phyloP scores from a whole-genome alignment of 2,329 filamentous ascomycete genomes.

The Paecilomyces fulvus region DNA sequence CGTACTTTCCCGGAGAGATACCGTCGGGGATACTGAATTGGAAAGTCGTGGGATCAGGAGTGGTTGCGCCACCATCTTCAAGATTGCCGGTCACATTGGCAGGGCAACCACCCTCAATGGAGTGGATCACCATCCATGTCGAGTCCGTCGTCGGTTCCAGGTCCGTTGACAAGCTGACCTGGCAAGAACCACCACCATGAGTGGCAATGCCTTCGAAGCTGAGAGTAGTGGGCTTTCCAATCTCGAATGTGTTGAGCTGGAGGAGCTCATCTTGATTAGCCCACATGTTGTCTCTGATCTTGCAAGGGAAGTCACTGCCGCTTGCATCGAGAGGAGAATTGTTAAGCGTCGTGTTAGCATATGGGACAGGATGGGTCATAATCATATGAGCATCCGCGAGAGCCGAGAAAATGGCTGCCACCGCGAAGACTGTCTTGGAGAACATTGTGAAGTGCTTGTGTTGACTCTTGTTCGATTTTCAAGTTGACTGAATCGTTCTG shows the following conservation, averaged over 20 bases:
- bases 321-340: conserved; percentile 56
- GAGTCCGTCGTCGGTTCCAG: conserved; percentile 55
- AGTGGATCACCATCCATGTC: conserved; percentile 83
- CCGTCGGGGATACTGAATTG: conserved; percentile 63
- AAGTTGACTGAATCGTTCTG: conserved; percentile 14
- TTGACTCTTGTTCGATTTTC: conserved; percentile 11
- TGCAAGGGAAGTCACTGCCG: conserved; percentile 77
- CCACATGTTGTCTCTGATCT: conserved; percentile 43
- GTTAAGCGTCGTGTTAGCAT: conserved; percentile 38
- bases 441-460: conserved; percentile 19
- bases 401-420: conserved; percentile 44
- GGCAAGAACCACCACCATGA: conserved; percentile 89
- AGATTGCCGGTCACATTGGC: conserved; percentile 53
- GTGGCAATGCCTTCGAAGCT: conserved; percentile 63
- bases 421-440: conserved; percentile 17
- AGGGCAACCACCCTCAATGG: conserved; percentile 78
- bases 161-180: conserved; percentile 78
- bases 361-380: conserved; percentile 62
- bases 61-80: conserved; percentile 34
- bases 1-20: conserved; percentile 67
- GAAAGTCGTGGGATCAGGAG: conserved; percentile 49
- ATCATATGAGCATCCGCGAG: conserved; percentile 66
- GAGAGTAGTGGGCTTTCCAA: conserved; percentile 56
- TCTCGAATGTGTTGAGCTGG: conserved; percentile 51
- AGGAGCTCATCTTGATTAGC: conserved; percentile 35